A percentile compares a stretch with the other conserved stretches of the same genome.
Conservation (phyloP, 2,329 filamentous ascomycete species). For the Bipolaris cookei region DNA sequence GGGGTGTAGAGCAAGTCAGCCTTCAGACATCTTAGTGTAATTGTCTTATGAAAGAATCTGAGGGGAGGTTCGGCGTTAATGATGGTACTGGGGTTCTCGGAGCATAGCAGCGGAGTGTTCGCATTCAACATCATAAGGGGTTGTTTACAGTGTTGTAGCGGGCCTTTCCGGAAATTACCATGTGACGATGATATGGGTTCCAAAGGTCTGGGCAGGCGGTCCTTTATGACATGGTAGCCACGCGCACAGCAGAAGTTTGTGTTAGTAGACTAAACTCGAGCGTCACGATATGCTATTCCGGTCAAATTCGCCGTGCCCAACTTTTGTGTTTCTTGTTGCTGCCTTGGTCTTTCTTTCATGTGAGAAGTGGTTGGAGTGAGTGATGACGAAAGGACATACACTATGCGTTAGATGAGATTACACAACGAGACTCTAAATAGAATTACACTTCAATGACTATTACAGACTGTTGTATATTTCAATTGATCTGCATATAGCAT, state of each 20-base stretch:
- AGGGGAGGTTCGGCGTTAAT: slow-evolving; percentile 3
- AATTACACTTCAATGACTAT: background rate
- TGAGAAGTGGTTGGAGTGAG: too few species aligned
- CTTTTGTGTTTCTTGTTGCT: background rate
- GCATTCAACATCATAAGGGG: slow-evolving; percentile 2
- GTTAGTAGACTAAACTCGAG: slow-evolving; percentile 1
- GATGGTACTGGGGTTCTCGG: slow-evolving; percentile 1
- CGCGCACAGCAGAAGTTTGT: slow-evolving; percentile 8
- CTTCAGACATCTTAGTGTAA: slow-evolving; percentile 50
- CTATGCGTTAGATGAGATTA: too few species aligned
- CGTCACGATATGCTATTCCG: background rate
- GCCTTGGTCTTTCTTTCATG: background rate
- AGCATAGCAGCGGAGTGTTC: slow-evolving; percentile 7
- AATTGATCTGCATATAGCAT: background rate
- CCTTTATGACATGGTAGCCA: slow-evolving; percentile 5
- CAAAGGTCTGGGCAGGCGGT: background rate
- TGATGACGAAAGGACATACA: too few species aligned
- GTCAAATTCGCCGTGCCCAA: background rate
- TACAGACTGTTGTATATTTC: background rate
- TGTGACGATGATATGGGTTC: background rate
- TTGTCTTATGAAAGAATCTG: background rate
- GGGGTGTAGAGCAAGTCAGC: slow-evolving; percentile 54
- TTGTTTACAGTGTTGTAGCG: background rate
- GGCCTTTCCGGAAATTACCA: background rate
- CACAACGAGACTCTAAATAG: too few species aligned